Percentiles rank a stretch among this genome's conserved stretches.
phyloP scores from a whole-genome alignment of 805 yeast genomes.

The Saturnispora saitoi region DNA sequence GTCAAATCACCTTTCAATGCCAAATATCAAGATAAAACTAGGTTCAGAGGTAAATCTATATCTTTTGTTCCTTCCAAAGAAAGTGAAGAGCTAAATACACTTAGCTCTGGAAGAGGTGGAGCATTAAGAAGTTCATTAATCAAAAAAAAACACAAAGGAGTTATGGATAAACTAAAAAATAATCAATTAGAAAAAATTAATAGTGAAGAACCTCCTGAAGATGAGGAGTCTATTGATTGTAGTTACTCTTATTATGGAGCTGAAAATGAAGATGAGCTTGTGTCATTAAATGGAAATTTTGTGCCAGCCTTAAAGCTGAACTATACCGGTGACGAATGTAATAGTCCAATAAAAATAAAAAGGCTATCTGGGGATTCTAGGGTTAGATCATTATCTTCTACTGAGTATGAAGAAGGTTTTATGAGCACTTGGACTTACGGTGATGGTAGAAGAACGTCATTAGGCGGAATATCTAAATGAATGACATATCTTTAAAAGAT shows the following conservation, averaged over 20 bases:
- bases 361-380: neutral
- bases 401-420: neutral
- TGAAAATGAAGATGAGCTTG: neutral
- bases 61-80: neutral
- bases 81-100: neutral
- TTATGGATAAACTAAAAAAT: neutral
- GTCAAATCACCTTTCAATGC: neutral
- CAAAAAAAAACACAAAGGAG: neutral
- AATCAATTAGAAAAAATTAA: constrained; percentile 2
- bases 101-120: neutral
- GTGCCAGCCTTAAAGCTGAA: neutral
- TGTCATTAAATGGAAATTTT: neutral
- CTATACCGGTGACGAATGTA: neutral
- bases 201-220: neutral
- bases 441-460: neutral
- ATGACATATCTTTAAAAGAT: too few species aligned
- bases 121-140: neutral
- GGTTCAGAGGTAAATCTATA: neutral
- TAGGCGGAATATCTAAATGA: neutral
- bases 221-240: neutral
- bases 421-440: neutral
- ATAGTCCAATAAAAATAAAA: neutral
- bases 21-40: neutral
- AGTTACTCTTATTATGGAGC: constrained; percentile 6
- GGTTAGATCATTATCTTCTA: constrained; percentile 2